phyloP scores from a whole-genome alignment of 306 rosid species.

The Ziziphus jujuba region DNA sequence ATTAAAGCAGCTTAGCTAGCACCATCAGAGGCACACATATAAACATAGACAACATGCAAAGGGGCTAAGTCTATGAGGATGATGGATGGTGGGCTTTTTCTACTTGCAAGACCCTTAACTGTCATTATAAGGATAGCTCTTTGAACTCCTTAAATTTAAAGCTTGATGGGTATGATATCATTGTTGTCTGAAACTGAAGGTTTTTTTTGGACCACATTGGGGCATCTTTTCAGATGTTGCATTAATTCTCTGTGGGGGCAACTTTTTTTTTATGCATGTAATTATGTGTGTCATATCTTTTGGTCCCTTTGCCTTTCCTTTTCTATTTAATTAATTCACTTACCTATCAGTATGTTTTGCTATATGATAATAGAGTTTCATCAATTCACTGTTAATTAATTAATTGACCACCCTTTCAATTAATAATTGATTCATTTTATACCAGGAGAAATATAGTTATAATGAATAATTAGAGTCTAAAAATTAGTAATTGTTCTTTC shows the following conservation, averaged over 20 bases:
- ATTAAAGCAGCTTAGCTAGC: conserved; percentile 22
- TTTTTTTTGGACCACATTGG: conserved; percentile 56
- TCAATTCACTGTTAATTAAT: no score
- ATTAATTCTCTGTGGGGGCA: conserved; percentile 46
- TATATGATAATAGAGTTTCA: no score
- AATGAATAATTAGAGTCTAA: no score
- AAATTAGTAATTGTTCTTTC: no score
- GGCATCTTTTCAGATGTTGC: conserved; percentile 65
- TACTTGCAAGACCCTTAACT: conserved; percentile 38
- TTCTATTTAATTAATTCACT: neutral
- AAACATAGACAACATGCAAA: conserved; percentile 4
- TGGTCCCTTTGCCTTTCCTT: conserved; percentile 16
- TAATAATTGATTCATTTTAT: no score
- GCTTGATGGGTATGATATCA: conserved; percentile 53
- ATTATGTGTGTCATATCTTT: conserved; percentile 10
- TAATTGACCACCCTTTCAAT: no score
- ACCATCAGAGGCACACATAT: conserved; percentile 24
- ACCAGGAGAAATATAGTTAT: no score
- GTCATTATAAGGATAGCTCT: conserved; percentile 48
- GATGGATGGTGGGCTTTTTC: conserved; percentile 41
- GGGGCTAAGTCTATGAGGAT: conserved; percentile 40
- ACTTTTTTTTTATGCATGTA: conserved; percentile 13
- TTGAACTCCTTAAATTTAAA: conserved; percentile 57
- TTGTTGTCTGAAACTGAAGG: conserved; percentile 55
- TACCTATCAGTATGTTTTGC: no score